phyloP scores from a whole-genome alignment of 495 filamentous ascomycete genomes.

The Chlorociboria aeruginascens region DNA sequence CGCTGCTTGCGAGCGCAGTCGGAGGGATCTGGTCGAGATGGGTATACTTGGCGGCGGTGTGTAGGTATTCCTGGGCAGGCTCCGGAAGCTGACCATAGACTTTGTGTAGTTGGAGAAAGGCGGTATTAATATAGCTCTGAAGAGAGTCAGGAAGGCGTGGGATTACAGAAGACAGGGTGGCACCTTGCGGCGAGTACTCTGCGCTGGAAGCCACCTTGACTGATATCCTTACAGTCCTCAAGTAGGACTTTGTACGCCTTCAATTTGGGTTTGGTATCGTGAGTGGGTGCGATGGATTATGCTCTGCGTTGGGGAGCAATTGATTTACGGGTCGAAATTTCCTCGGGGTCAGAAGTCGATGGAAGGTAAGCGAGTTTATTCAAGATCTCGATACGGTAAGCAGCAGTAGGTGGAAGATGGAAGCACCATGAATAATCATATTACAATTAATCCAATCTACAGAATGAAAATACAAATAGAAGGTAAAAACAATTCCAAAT shows the following conservation, averaged over 20 bases:
- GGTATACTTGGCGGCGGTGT: slow-evolving; percentile 39
- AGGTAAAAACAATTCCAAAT: no score
- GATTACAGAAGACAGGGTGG: slow-evolving; percentile 29
- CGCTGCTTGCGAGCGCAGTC: slow-evolving; percentile 1
- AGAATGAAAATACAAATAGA: no score
- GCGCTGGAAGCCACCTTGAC: slow-evolving; percentile 42
- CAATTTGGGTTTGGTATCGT: no score
- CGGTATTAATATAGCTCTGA: slow-evolving; percentile 34
- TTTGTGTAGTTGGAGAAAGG: slow-evolving; percentile 26
- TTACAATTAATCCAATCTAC: no score
- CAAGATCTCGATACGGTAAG: no score
- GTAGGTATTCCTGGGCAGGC: slow-evolving; percentile 28
- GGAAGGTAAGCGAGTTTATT: no score
- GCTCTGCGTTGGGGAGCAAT: no score
- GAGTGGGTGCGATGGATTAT: no score
- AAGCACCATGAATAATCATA: no score
- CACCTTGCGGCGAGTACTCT: slow-evolving; percentile 38
- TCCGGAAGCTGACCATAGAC: slow-evolving; percentile 15
- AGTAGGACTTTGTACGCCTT: background rate
- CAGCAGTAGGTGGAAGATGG: no score
- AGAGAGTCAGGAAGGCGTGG: slow-evolving; percentile 31
- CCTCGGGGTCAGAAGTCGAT: no score
- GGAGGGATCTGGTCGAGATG: slow-evolving; percentile 17
- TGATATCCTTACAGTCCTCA: slow-evolving; percentile 9
- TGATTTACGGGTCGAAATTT: no score